Conservation (phyloP, 192 early-diverging fungal species). For the Coemansia sp. region DNA sequence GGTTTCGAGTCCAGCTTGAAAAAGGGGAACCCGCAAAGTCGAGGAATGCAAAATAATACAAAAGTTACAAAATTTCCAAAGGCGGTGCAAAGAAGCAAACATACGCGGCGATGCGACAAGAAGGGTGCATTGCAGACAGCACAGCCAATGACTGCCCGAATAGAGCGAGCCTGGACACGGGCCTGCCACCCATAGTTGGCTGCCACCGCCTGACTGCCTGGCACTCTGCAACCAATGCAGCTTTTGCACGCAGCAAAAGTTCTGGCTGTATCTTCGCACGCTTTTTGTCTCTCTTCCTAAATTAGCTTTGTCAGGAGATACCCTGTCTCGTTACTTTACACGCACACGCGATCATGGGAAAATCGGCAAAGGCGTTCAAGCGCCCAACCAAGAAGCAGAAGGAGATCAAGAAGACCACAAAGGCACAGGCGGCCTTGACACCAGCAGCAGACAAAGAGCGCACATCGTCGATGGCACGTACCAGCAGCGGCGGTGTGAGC, state of each 20-base stretch:
- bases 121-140: neutral
- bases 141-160: neutral
- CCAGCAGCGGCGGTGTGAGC: constrained; percentile 24
- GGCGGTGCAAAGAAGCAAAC: neutral
- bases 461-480: constrained; percentile 1
- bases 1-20: neutral
- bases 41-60: neutral
- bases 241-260: neutral
- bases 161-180: neutral
- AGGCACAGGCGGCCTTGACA: neutral
- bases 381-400: constrained; percentile 65
- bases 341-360: constrained; percentile 55
- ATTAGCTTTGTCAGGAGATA: too few species aligned
- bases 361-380: constrained; percentile 68
- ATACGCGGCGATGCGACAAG: neutral
- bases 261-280: too few species aligned
- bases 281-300: too few species aligned
- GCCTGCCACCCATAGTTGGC: neutral
- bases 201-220: neutral
- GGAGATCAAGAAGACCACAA: constrained; percentile 36
- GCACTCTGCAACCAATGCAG: too few species aligned
- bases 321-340: neutral
- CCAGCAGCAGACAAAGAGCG: constrained; percentile 1
- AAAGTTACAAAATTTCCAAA: neutral
- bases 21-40: neutral